phyloP scores from a whole-genome alignment of 495 filamentous ascomycete genomes.

The Penicillium taxi region DNA sequence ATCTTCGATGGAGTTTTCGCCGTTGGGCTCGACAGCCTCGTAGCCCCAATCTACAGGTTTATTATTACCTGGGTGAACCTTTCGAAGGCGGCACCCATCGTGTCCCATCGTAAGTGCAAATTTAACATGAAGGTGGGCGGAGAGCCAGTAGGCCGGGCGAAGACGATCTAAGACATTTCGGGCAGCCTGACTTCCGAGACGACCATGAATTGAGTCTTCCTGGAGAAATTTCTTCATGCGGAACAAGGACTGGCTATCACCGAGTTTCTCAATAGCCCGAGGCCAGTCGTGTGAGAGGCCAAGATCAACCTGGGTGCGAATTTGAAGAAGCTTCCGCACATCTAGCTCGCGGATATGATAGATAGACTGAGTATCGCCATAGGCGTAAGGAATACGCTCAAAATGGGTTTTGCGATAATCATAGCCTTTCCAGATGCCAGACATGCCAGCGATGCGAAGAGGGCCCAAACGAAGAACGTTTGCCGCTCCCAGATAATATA shows the following conservation, averaged over 20 bases:
- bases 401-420: slow-evolving; percentile 74
- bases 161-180: slow-evolving; percentile 70
- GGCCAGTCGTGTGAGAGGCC: slow-evolving; percentile 97
- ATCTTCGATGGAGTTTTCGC: background rate
- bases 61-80: background rate
- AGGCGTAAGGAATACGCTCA: slow-evolving; percentile 79
- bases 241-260: slow-evolving; percentile 57
- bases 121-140: slow-evolving; percentile 85
- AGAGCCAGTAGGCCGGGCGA: slow-evolving; percentile 83
- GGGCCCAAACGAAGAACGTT: slow-evolving; percentile 77
- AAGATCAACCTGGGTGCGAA: slow-evolving; percentile 76
- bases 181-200: slow-evolving; percentile 70
- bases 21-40: background rate
- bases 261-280: slow-evolving; percentile 63
- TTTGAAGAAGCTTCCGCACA: slow-evolving; percentile 76
- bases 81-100: slow-evolving; percentile 22
- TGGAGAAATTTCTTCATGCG: slow-evolving; percentile 62
- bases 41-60: slow-evolving; percentile 9
- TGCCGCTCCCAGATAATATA: slow-evolving; percentile 91
- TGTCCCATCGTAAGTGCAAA: slow-evolving; percentile 68
- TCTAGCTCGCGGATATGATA: slow-evolving; percentile 92
- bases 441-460: slow-evolving; percentile 80
- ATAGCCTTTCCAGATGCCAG: slow-evolving; percentile 85
- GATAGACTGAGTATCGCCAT: slow-evolving; percentile 61
- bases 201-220: slow-evolving; percentile 62